phyloP scores from a whole-genome alignment of 352 stramenopile genomes.

The Globisporangium rhizosaccharum region DNA sequence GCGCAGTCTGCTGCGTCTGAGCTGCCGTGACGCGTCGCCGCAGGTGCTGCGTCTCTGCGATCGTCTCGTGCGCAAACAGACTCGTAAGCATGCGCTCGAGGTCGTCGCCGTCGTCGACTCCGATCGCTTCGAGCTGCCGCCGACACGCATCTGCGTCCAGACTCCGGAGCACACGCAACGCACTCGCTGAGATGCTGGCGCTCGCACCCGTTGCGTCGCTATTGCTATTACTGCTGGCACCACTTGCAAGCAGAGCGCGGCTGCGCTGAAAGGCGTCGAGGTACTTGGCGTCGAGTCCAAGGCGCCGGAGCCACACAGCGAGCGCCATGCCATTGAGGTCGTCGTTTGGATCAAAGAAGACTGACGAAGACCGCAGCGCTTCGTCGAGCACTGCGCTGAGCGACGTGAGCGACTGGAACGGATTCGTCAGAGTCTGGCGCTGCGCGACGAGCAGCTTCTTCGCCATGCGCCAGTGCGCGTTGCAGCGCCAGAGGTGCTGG shows the following conservation, averaged over 20 bases:
- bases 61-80: slow-evolving; percentile 35
- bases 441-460: slow-evolving; percentile 43
- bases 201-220: neutral
- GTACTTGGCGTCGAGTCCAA: slow-evolving; percentile 50
- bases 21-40: slow-evolving; percentile 13
- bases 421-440: slow-evolving; percentile 44
- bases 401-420: slow-evolving; percentile 24
- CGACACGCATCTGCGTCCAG: slow-evolving; percentile 15
- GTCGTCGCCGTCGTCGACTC: slow-evolving; percentile 33
- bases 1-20: neutral
- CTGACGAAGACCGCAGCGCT: slow-evolving; percentile 19
- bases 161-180: slow-evolving; percentile 16
- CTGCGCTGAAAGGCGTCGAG: slow-evolving; percentile 38
- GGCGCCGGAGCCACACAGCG: slow-evolving; percentile 48
- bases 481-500: slow-evolving; percentile 57
- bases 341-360: slow-evolving; percentile 51
- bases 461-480: slow-evolving; percentile 39
- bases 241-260: slow-evolving; percentile 10
- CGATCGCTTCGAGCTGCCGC: slow-evolving; percentile 24
- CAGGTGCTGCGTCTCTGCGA: slow-evolving; percentile 23
- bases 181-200: neutral
- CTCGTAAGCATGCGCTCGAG: slow-evolving; percentile 50
- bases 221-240: too few relatives aligned
- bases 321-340: slow-evolving; percentile 48
- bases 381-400: slow-evolving; percentile 31